Evolutionary conservation across 768 basidiomycete genomes (phyloP).

Genomic region (Termitomyces sp.): DNA sequence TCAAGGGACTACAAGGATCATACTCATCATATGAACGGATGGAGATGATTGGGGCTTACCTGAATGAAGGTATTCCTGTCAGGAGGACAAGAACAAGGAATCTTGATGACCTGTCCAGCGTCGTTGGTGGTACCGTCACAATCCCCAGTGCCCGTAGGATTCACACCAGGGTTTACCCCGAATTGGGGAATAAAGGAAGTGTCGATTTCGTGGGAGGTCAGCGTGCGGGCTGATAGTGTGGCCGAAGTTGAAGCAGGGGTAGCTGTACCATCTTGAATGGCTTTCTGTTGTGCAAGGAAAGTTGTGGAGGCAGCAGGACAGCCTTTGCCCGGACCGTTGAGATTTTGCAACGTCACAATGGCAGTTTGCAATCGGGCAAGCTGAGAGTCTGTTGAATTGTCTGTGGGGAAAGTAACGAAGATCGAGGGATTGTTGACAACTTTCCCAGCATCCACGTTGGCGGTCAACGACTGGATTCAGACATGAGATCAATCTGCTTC

Average conservation of each 20-base stretch:
- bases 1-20: slow-evolving; percentile 31
- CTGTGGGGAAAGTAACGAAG: slow-evolving; percentile 58
- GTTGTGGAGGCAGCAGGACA: slow-evolving; percentile 68
- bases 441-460: slow-evolving; percentile 57
- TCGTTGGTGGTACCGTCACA: slow-evolving; percentile 64
- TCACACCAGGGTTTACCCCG: slow-evolving; percentile 48
- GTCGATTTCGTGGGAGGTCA: slow-evolving; percentile 5
- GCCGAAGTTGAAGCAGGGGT: slow-evolving; percentile 15
- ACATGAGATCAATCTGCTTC: not conserved
- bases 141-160: slow-evolving; percentile 57
- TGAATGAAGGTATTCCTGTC: slow-evolving; percentile 45
- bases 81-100: slow-evolving; percentile 68
- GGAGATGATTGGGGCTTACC: slow-evolving; percentile 29
- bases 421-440: slow-evolving; percentile 65
- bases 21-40: not conserved
- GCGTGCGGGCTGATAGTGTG: slow-evolving; percentile 21
- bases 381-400: slow-evolving; percentile 47
- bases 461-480: slow-evolving; percentile 34
- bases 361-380: slow-evolving; percentile 56
- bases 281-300: slow-evolving; percentile 40
- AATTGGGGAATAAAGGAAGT: slow-evolving; percentile 51
- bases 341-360: slow-evolving; percentile 69
- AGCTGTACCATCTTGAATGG: slow-evolving; percentile 29
- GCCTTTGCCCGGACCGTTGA: slow-evolving; percentile 62
- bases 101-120: slow-evolving; percentile 51